phyloP scores from a whole-genome alignment of 2,329 filamentous ascomycete genomes.

The Zymoseptoria ardabiliae region DNA sequence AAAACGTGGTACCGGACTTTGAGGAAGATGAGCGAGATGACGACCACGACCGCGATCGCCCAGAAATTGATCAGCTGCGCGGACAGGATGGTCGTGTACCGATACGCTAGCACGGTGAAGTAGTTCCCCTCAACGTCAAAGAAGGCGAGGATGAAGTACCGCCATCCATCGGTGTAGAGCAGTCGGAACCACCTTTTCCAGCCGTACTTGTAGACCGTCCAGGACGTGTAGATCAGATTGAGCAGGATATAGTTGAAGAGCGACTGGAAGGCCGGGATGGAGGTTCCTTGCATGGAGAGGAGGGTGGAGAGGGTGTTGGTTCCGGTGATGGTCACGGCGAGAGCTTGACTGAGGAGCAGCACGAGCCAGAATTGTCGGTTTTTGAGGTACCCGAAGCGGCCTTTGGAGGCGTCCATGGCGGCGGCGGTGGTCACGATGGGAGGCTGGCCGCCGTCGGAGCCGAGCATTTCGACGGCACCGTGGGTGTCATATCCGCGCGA shows the following conservation, averaged over 20 bases:
- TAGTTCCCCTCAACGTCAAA: constrained; percentile 96
- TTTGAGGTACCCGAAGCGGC: constrained; percentile 62
- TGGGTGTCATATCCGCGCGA: constrained; percentile 19
- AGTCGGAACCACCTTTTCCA: constrained; percentile 60
- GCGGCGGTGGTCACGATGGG: constrained; percentile 34
- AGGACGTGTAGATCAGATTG: constrained; percentile 70
- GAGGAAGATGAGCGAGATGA: constrained; percentile 74
- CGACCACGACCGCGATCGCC: constrained; percentile 88
- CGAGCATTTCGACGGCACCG: constrained; percentile 32
- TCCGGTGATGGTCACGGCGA: constrained; percentile 81
- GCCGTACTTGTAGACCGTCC: constrained; percentile 74
- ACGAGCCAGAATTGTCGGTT: constrained; percentile 86
- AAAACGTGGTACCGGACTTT: constrained; percentile 81
- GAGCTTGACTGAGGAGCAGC: constrained; percentile 64
- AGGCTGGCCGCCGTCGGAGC: constrained; percentile 21
- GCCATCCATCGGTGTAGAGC: constrained; percentile 71
- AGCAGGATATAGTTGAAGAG: constrained; percentile 90
- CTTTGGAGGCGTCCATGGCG: constrained; percentile 36
- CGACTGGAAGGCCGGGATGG: constrained; percentile 90
- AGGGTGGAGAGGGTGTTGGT: constrained; percentile 87
- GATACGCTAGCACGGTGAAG: constrained; percentile 91
- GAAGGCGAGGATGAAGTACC: constrained; percentile 87
- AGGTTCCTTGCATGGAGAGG: constrained; percentile 60
- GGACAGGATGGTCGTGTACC: constrained; percentile 83
- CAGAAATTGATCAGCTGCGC: constrained; percentile 98